Base-by-base conservation (phyloP, 2,329 filamentous ascomycete genomes). In the Penicillium rolfsii region DNA sequence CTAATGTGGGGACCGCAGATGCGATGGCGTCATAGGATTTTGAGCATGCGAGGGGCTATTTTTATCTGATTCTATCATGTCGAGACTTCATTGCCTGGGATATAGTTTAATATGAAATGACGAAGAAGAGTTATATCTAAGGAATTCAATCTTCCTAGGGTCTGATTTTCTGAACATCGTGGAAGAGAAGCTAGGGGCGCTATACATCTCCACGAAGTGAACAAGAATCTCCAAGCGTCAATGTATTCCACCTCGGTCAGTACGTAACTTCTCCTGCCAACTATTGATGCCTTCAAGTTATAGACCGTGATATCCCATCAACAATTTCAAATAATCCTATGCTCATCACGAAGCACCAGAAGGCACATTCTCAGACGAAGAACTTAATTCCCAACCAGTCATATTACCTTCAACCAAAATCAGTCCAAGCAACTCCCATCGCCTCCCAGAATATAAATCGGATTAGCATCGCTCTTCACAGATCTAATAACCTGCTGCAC, bases 371-470 rank as follows among this genome's bases (percentile, higher is more conserved):
- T 72, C 52, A 66, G 81, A 83, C 19, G 72, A 63, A 50, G 62
- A 67, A 70, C 74, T 79, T 28, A 63, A 76, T 69, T 82, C 78
- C 55, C 85, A 85, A 40, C 85, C 85, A 30, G 81, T 82, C 50
- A 87, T 26, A 65, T 70, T 59, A 84, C 81, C 48, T 73, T 78
- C 11, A 70, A 75, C 82, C 83, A 87, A 35, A 77, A 83, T 82
- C 84, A 87, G 73, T 79, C 76, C 3, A 76, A 79, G 74, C 83
- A 85, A 59, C 78, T 77, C 36, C 81, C 83, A 33, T 71, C 72
- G n/a, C 80, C 85, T 65, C 85, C 87, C 12, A 86, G 79, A 60
- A 87, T 83, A 70, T 84, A 84, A 65, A 85, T 70, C 54, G 81
- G 57, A 4, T 71, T 74, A 3, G 73, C 78, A 54, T 70, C 71